Percentiles rank a stretch among this genome's conserved stretches.
Evolutionary conservation across 1,284 basidiomycete species (phyloP).

Genomic region (Heterobasidion occidentale): DNA sequence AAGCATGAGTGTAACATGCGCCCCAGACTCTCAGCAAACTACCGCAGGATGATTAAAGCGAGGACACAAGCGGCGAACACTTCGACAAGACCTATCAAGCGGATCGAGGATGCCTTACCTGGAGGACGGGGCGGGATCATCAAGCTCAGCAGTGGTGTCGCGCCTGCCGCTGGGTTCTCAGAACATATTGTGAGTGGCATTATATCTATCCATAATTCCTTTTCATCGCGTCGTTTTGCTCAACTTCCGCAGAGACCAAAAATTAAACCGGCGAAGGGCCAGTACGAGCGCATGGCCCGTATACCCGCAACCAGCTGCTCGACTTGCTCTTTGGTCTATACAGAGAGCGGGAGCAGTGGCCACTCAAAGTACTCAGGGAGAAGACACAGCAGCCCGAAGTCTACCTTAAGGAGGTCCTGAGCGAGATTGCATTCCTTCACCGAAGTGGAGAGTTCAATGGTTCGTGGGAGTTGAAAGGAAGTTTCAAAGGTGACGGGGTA

Average conservation of each 20-base stretch:
- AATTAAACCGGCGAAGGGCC: conserved; percentile 55
- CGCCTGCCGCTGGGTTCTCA: conserved; percentile 32
- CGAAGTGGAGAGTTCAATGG: conserved; percentile 73
- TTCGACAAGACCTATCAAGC: conserved; percentile 48
- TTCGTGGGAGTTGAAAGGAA: conserved; percentile 61
- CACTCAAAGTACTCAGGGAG: conserved; percentile 72
- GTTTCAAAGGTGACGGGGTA: conserved; percentile 54
- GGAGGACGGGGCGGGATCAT: conserved; percentile 65
- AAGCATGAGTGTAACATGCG: conserved; percentile 69
- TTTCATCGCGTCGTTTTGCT: conserved; percentile 1
- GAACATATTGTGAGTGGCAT: conserved; percentile 51
- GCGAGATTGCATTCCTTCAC: conserved; percentile 76
- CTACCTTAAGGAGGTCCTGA: conserved; percentile 84
- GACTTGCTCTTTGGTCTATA: conserved; percentile 82
- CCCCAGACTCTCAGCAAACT: conserved; percentile 54
- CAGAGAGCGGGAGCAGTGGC: conserved; percentile 76
- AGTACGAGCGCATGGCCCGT: conserved; percentile 83
- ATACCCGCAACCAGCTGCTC: conserved; percentile 86
- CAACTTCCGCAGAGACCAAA: conserved; percentile 43
- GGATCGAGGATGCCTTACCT: conserved; percentile 50
- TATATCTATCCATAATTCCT: neutral
- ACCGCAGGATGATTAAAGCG: conserved; percentile 58
- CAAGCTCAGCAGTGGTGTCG: conserved; percentile 36
- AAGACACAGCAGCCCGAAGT: conserved; percentile 87
- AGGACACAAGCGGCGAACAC: conserved; percentile 55